Evolutionary conservation across 805 yeast species (phyloP).

Genomic region (Candida qinlingensis): DNA sequence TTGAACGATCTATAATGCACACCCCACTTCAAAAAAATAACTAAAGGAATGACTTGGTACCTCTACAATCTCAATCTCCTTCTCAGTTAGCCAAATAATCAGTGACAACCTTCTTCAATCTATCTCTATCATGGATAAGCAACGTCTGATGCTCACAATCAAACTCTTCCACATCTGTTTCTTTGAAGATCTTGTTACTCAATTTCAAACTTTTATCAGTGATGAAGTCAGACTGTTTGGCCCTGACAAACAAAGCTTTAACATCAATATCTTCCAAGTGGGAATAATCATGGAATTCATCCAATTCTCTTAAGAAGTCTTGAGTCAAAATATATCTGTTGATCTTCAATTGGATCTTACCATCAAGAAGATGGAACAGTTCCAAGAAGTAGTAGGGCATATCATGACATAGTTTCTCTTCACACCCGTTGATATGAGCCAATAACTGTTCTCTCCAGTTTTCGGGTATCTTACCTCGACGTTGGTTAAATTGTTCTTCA

Average conservation of each 20-base stretch:
- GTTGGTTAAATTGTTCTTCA: background rate
- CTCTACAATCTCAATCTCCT: too few relatives aligned
- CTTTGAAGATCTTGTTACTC: too few relatives aligned
- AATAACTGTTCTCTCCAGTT: background rate
- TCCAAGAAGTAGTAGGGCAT: background rate
- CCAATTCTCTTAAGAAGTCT: background rate
- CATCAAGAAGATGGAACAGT: background rate
- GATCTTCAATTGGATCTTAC: background rate
- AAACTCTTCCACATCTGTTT: too few relatives aligned
- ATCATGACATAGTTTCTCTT: background rate
- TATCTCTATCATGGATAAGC: too few relatives aligned
- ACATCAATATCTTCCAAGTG: background rate
- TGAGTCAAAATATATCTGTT: background rate
- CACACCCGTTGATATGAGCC: background rate
- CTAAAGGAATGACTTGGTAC: too few relatives aligned
- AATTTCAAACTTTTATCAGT: background rate
- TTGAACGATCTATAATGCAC: too few relatives aligned
- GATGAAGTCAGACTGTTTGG: background rate
- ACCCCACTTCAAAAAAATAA: too few relatives aligned
- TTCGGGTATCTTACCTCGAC: background rate
- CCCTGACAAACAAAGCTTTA: background rate
- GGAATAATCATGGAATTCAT: background rate
- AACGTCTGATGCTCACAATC: too few relatives aligned
- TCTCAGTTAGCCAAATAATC: too few relatives aligned
- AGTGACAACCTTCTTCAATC: too few relatives aligned